Conservation (phyloP, 371 early-diverging fungal genomes). For the Actinomucor elegans region DNA sequence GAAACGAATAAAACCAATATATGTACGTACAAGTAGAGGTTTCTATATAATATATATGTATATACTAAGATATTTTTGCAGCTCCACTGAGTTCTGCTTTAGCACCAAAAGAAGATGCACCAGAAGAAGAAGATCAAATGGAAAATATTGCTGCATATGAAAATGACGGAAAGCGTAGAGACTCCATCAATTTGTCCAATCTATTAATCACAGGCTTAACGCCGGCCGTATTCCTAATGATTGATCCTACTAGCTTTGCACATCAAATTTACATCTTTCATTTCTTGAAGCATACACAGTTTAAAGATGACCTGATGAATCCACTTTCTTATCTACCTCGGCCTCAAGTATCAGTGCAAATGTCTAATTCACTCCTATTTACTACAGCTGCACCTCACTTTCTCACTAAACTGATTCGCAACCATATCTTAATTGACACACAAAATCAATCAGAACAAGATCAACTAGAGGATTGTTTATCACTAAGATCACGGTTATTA, state of each 20-base stretch:
- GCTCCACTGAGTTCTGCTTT: not conserved
- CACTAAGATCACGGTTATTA: slow-evolving; percentile 57
- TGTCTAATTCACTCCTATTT: slow-evolving; percentile 50
- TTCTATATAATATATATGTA: no score
- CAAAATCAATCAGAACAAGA: no score
- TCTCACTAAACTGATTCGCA: slow-evolving; percentile 66
- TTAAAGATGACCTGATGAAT: slow-evolving; percentile 26
- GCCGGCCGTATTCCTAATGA: slow-evolving; percentile 59
- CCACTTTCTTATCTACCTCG: slow-evolving; percentile 43
- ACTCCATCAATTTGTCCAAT: slow-evolving; percentile 50
- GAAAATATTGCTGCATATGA: slow-evolving; percentile 16
- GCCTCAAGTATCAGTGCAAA: slow-evolving; percentile 33
- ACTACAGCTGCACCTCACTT: slow-evolving; percentile 69
- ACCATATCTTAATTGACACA: slow-evolving; percentile 69
- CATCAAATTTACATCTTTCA: slow-evolving; percentile 74
- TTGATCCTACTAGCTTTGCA: slow-evolving; percentile 66
- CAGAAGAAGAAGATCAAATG: not conserved
- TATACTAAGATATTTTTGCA: no score
- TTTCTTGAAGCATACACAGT: slow-evolving; percentile 36
- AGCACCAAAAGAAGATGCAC: not conserved
- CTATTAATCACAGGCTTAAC: slow-evolving; percentile 61
- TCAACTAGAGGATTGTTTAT: slow-evolving; percentile 25
- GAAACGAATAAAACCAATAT: slow-evolving; percentile 5
- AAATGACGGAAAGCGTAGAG: not conserved
- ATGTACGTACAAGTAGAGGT: no score